Conservation (phyloP, 176 grass and related monocot genomes). For the barley (Hordeum vulgare) region DNA sequence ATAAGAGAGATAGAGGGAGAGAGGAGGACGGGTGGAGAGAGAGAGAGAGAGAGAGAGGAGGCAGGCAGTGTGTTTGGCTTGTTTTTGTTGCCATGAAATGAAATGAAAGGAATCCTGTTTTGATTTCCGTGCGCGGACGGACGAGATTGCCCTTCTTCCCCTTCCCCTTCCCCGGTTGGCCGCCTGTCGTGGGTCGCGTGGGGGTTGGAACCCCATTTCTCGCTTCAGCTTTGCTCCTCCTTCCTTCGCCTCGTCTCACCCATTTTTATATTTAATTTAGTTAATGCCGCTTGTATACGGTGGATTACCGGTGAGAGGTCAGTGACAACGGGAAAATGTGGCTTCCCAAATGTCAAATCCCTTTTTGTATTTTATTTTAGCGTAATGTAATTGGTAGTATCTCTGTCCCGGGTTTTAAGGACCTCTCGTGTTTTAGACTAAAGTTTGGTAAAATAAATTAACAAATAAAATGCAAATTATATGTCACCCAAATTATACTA, state of each 20-base stretch:
- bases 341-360: background rate
- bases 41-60: too few species aligned
- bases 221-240: background rate
- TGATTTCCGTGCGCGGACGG: conserved; percentile 39
- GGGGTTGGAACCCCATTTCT: background rate
- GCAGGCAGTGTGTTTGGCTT: conserved; percentile 27
- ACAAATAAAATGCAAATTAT: too few species aligned
- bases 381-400: too few species aligned
- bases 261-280: background rate
- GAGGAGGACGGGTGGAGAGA: conserved; percentile 18
- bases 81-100: conserved; percentile 25
- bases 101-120: conserved; percentile 23
- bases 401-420: too few species aligned
- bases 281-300: background rate
- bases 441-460: too few species aligned
- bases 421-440: too few species aligned
- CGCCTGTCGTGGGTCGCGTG: conserved; percentile 19
- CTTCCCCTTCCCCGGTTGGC: conserved; percentile 5
- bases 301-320: background rate
- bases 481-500: too few species aligned
- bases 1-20: background rate
- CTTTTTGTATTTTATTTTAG: too few species aligned
- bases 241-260: background rate
- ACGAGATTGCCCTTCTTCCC: conserved; percentile 65
- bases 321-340: background rate